Evolutionary conservation across 352 stramenopile species (phyloP).

Genomic region (Globisporangium nodosum): DNA sequence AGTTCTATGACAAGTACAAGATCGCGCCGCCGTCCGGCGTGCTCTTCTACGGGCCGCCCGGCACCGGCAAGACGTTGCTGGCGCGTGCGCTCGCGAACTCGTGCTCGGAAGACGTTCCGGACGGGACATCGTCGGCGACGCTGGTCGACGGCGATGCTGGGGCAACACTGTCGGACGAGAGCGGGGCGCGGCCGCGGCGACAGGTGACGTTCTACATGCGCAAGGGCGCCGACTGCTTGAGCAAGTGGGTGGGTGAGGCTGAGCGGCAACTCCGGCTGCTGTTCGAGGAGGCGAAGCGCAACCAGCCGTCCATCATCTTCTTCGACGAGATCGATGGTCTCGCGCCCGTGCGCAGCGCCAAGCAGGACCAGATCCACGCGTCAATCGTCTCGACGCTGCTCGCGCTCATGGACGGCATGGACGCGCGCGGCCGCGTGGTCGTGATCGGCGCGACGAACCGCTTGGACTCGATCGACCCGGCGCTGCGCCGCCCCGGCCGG

Average conservation of each 20-base stretch:
- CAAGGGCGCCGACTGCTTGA: conserved; percentile 89
- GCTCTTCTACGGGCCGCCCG: conserved; percentile 87
- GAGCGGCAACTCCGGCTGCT: conserved; percentile 88
- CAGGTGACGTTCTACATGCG: conserved; percentile 93
- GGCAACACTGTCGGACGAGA: background rate
- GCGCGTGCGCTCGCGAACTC: conserved; percentile 88
- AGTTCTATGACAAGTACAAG: conserved; percentile 90
- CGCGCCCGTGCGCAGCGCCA: conserved; percentile 87
- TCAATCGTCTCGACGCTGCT: conserved; percentile 92
- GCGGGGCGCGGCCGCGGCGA: conserved; percentile 22
- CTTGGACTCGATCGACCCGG: conserved; percentile 93
- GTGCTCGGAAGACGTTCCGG: conserved; percentile 44
- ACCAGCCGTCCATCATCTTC: conserved; percentile 93
- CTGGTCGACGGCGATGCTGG: background rate
- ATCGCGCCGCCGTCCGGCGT: conserved; percentile 80
- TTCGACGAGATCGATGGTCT: conserved; percentile 94
- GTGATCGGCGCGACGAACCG: conserved; percentile 98
- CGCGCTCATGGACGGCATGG: conserved; percentile 90
- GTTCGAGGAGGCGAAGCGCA: conserved; percentile 88
- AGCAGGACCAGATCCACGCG: conserved; percentile 93
- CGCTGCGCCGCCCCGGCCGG: conserved; percentile 90
- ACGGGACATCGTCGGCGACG: conserved; percentile 7
- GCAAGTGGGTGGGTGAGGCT: conserved; percentile 91
- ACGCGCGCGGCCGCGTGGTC: conserved; percentile 87
- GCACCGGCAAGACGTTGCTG: conserved; percentile 91